Conservation (phyloP, 371 early-diverging fungal genomes). For the Nematocida sp. region DNA sequence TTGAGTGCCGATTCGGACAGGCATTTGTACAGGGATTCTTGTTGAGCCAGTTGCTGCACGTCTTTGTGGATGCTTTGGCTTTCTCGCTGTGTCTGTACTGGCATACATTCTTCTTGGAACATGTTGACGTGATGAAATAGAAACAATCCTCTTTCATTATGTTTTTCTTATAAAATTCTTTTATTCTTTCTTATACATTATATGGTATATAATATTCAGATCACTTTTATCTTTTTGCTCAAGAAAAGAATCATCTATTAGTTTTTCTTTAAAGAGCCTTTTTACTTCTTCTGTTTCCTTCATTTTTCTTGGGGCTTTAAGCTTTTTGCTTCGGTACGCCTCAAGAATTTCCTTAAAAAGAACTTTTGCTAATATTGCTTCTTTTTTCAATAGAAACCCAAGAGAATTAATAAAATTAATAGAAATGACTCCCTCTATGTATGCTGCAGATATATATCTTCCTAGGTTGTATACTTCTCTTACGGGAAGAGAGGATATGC, state of each 20-base stretch:
- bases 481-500: not conserved
- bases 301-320: conserved; percentile 1
- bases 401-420: not conserved
- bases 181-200: not conserved
- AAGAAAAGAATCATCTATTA: conserved; percentile 1
- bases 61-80: conserved; percentile 57
- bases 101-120: conserved; percentile 60
- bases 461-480: conserved; percentile 50
- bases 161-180: not conserved
- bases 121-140: conserved; percentile 66
- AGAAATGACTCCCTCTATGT: not conserved
- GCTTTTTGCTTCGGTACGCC: not conserved
- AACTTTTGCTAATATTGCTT: conserved; percentile 1
- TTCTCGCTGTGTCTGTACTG: conserved; percentile 60
- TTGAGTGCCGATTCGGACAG: conserved; percentile 65
- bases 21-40: conserved; percentile 55
- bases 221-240: conserved; percentile 10
- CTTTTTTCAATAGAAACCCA: conserved; percentile 2
- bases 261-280: not conserved
- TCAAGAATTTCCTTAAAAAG: conserved; percentile 13
- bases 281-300: not conserved
- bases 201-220: not conserved
- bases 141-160: conserved; percentile 66
- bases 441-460: not conserved
- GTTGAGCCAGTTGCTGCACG: conserved; percentile 62